Evolutionary conservation across 1,284 basidiomycete species (phyloP).

Genomic region (Gomphus sp.): DNA sequence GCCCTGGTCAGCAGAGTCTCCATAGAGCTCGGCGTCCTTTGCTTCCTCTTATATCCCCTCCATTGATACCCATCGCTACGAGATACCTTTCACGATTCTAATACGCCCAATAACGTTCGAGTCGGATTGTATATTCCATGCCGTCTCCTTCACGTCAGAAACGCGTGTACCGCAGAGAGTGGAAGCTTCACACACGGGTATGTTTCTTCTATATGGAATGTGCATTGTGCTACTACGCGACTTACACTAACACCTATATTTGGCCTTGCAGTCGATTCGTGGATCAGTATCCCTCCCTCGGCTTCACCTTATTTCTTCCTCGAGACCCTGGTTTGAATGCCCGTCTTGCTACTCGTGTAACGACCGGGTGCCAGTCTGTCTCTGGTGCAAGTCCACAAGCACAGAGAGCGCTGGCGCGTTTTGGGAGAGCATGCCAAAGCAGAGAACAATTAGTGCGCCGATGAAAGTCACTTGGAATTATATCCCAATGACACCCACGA

Average conservation of each 20-base stretch:
- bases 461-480: neutral
- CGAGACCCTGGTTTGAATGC: slow-evolving; percentile 8
- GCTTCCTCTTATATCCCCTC: neutral
- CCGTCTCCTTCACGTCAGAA: neutral
- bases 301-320: neutral
- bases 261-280: neutral
- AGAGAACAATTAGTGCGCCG: slow-evolving; percentile 7
- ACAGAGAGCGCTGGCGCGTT: neutral
- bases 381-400: slow-evolving; percentile 5
- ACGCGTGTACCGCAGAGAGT: slow-evolving; percentile 8
- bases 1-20: neutral
- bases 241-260: neutral
- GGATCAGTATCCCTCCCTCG: slow-evolving; percentile 7
- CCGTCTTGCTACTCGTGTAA: slow-evolving; percentile 4
- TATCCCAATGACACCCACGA: neutral
- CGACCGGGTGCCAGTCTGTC: slow-evolving; percentile 5
- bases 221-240: neutral
- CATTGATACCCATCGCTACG: neutral
- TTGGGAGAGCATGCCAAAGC: slow-evolving; percentile 10
- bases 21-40: neutral
- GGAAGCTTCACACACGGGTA: slow-evolving; percentile 3
- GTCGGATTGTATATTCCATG: neutral
- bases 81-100: neutral
- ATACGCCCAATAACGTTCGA: slow-evolving; percentile 1
- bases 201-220: neutral